Base-by-base conservation (phyloP, 2,329 filamentous ascomycete genomes). In the Thelonectria olida region DNA sequence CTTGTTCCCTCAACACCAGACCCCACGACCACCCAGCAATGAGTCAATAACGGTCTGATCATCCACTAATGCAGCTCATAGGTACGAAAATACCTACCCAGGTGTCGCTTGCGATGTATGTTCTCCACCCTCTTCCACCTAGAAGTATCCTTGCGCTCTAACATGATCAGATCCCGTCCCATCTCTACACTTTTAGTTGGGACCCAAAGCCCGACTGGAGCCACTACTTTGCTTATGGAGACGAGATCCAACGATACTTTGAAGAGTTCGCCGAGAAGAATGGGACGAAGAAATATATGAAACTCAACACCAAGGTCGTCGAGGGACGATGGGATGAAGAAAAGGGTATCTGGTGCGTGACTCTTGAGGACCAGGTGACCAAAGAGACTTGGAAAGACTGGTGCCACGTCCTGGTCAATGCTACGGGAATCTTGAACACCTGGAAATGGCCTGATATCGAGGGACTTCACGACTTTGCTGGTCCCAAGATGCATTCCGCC, bases 111-210 rank as follows among this genome's bases (percentile, higher is more conserved):
- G 86, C 67, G 87, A 90, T 68, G 75, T 88, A 78, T 54, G 71
- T 73, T 20, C 67, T 74, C 19, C 5, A 3, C 2, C 13, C 22
- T 12, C 23, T 15, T 6, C n/a, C n/a, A 19, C 19, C 17, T 23
- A n/a, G 17, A 36, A 2, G 75, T 88, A 78, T 58, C 68, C 71
- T 22, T 66, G 75, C 20, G 12, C 20, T 23, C 42, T 10, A 85
- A 89, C 71, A 78, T 13, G 7, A 7, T 7, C 39, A 58, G 88
- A 87, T 69, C 76, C 81, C 36, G 87, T 89, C 69, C 73, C 88
- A 75, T 84, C 86, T 25, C 70, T 87, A 45, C 77, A 88, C 7
- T 84, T 89, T 65, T 84, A 88, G 72, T 84, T 80, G 13, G 82
- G 82, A 2, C 87, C 86, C 69, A 79, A 88, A 73, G 85, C 86